phyloP scores from a whole-genome alignment of 1,139 yeast species.

The Magnusiomyces magnusii region DNA sequence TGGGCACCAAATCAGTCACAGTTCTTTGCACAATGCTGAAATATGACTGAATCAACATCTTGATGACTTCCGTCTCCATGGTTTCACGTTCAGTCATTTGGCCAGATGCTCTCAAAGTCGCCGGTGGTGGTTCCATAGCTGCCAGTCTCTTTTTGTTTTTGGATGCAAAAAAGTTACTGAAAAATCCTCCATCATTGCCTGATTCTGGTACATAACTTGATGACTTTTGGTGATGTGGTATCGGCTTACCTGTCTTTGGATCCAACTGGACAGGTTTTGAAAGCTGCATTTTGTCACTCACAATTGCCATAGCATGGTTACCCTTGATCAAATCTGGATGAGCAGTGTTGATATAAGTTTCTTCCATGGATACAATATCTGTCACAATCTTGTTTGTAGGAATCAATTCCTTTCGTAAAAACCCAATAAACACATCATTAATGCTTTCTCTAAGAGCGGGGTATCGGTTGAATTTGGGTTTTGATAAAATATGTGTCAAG shows the following conservation, averaged over 20 bases:
- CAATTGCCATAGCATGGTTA: slow-evolving; percentile 90
- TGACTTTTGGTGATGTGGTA: too few relatives aligned
- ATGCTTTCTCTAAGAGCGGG: slow-evolving; percentile 86
- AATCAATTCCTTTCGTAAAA: slow-evolving; percentile 65
- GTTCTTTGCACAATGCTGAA: slow-evolving; percentile 91
- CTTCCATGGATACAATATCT: slow-evolving; percentile 79
- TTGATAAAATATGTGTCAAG: slow-evolving; percentile 72
- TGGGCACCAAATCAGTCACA: slow-evolving; percentile 87
- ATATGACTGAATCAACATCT: slow-evolving; percentile 81
- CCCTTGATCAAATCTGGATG: slow-evolving; percentile 96
- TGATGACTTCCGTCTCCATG: slow-evolving; percentile 95
- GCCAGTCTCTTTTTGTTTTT: slow-evolving; percentile 92
- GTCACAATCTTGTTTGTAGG: slow-evolving; percentile 83
- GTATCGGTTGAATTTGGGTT: slow-evolving; percentile 78
- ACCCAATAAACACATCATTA: slow-evolving; percentile 70
- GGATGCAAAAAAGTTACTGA: slow-evolving; percentile 89
- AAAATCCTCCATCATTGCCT: slow-evolving; percentile 59
- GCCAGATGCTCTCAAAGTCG: slow-evolving; percentile 90
- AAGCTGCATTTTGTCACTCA: slow-evolving; percentile 85
- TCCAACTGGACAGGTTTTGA: slow-evolving; percentile 71
- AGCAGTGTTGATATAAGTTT: slow-evolving; percentile 92
- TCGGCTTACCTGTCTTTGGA: slow-evolving; percentile 78
- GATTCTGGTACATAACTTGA: slow-evolving; percentile 28
- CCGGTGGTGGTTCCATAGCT: slow-evolving; percentile 96
- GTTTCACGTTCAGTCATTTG: slow-evolving; percentile 92